phyloP scores from a whole-genome alignment of 768 basidiomycete genomes.

The Candolleomyces efflorescens region DNA sequence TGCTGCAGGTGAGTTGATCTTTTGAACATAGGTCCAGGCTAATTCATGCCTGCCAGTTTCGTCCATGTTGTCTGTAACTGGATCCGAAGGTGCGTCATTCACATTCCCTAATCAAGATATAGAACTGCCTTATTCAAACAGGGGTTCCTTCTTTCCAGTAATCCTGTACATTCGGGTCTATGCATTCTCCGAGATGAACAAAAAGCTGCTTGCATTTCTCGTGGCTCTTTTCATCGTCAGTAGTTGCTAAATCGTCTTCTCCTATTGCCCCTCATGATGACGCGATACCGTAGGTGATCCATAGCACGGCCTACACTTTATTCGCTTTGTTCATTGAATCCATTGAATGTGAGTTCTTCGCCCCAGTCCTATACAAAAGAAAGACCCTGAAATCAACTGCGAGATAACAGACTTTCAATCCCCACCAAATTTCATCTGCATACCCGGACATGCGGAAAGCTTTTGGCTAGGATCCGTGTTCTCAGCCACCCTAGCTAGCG shows the following conservation, averaged over 20 bases:
- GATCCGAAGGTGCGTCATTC: background rate
- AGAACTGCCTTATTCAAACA: background rate
- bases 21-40: background rate
- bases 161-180: background rate
- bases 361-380: background rate
- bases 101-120: background rate
- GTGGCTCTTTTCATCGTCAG: background rate
- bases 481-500: background rate
- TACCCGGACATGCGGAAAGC: background rate
- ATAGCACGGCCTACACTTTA: background rate
- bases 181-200: background rate
- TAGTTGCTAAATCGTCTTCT: background rate
- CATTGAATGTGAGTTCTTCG: background rate
- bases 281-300: background rate
- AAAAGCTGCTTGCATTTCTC: background rate
- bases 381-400: background rate
- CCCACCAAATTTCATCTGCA: background rate
- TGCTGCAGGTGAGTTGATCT: background rate
- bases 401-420: background rate
- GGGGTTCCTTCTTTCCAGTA: background rate
- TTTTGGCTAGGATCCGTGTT: background rate
- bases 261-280: background rate
- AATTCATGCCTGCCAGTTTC: background rate
- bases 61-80: background rate
- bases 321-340: background rate